Evolutionary conservation across 2,329 filamentous ascomycete species (phyloP).

Genomic region (Calonectria crousiana): DNA sequence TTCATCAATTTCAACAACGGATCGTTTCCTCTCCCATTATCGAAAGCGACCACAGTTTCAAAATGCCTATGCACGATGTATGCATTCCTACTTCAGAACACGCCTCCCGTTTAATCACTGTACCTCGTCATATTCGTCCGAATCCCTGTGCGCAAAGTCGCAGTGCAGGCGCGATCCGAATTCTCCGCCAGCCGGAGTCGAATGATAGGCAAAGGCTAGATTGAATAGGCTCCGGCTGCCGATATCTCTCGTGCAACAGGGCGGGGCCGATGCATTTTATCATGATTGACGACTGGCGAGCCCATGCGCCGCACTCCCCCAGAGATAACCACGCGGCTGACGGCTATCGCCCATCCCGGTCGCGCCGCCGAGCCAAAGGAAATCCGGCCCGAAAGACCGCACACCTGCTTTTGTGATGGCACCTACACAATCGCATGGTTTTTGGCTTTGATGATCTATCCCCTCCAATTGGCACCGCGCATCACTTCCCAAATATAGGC

Average conservation of each 20-base stretch:
- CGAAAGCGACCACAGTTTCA: background rate
- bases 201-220: conserved; percentile 5
- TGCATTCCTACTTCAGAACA: background rate
- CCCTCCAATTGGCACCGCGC: background rate
- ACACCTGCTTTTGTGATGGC: conserved; percentile 27
- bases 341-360: conserved; percentile 38
- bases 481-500: background rate
- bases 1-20: too few relatives aligned
- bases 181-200: conserved; percentile 6
- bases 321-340: conserved; percentile 14
- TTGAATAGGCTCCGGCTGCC: conserved; percentile 3
- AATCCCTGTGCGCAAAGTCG: background rate
- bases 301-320: background rate
- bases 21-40: background rate
- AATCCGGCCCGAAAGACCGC: conserved; percentile 39
- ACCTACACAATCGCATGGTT: conserved; percentile 7
- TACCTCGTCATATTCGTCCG: background rate
- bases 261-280: conserved; percentile 25
- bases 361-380: conserved; percentile 35
- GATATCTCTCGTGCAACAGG: conserved; percentile 12
- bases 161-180: conserved; percentile 2
- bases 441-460: background rate
- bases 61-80: background rate
- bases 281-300: conserved; percentile 1
- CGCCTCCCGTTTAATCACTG: background rate